Conservation (phyloP, 2,329 filamentous ascomycete species). For the Botrytis porri region DNA sequence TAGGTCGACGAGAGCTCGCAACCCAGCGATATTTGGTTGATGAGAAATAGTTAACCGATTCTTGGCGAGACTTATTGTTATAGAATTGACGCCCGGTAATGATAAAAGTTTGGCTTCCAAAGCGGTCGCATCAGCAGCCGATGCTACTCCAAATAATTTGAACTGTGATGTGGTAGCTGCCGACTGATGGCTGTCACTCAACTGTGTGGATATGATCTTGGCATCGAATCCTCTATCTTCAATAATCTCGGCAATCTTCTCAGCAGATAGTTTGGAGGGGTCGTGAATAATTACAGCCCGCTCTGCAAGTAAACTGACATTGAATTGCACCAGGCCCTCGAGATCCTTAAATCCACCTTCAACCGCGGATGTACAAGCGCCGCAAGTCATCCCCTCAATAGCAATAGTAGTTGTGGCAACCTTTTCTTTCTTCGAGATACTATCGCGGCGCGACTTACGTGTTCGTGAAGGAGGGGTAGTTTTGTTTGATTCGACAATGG, state of each 20-base stretch:
- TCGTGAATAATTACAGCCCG: conserved; percentile 87
- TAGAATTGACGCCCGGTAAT: conserved; percentile 70
- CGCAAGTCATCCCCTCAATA: conserved; percentile 97
- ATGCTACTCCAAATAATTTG: conserved; percentile 77
- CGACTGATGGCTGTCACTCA: conserved; percentile 53
- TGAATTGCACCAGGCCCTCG: conserved; percentile 81
- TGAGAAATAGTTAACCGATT: conserved; percentile 73
- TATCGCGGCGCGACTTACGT: conserved; percentile 36
- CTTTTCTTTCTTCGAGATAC: conserved; percentile 35
- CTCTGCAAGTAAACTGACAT: conserved; percentile 91
- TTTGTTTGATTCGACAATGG: conserved; percentile 68
- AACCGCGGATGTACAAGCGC: conserved; percentile 89
- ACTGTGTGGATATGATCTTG: conserved; percentile 71
- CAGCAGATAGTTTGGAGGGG: conserved; percentile 63
- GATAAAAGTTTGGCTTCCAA: conserved; percentile 67
- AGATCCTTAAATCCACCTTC: conserved; percentile 76
- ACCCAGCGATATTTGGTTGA: conserved; percentile 66
- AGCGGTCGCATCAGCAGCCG: conserved; percentile 66
- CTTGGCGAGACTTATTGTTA: conserved; percentile 68
- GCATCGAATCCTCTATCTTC: conserved; percentile 90
- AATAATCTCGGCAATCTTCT: conserved; percentile 76
- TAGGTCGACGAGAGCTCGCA: conserved; percentile 77
- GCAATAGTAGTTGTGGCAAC: conserved; percentile 76
- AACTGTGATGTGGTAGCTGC: conserved; percentile 66
- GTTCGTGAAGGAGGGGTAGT: conserved; percentile 39